Percentiles rank a stretch among this genome's conserved stretches.
phyloP scores from a whole-genome alignment of 2,329 filamentous ascomycete species.

The Moelleriella libera region DNA sequence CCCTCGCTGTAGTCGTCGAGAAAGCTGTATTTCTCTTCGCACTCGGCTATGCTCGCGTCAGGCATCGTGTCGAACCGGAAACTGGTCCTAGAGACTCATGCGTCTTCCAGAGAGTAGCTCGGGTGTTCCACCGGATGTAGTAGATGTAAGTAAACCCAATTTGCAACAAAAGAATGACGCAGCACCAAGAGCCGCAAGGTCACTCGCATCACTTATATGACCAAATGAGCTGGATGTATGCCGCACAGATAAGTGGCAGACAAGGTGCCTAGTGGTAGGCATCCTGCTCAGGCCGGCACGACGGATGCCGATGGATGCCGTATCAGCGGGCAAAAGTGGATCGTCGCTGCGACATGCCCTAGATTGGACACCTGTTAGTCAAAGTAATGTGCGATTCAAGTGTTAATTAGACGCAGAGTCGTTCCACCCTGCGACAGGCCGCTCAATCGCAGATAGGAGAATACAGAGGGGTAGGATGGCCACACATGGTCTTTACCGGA shows the following conservation, averaged over 20 bases:
- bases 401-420: too few species aligned
- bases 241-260: too few species aligned
- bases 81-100: neutral
- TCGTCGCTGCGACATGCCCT: neutral
- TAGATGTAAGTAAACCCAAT: too few species aligned
- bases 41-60: slow-evolving; percentile 1
- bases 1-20: slow-evolving; percentile 38
- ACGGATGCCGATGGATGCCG: slow-evolving; percentile 4
- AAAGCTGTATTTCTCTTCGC: slow-evolving; percentile 24
- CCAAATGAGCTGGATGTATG: too few species aligned
- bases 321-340: slow-evolving; percentile 4
- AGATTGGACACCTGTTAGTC: slow-evolving; percentile 3
- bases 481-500: too few species aligned
- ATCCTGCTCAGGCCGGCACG: neutral
- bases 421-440: neutral
- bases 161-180: too few species aligned
- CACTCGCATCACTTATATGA: too few species aligned
- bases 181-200: too few species aligned
- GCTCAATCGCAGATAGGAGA: neutral
- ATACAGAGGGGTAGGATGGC: neutral
- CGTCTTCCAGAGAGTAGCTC: too few species aligned
- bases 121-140: too few species aligned
- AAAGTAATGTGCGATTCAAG: neutral
- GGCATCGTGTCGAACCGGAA: slow-evolving; percentile 3
- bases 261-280: neutral